Evolutionary conservation across 2,329 filamentous ascomycete species (phyloP), one percentile per base, ranked within the genome.

Genomic region (Ambrosiella beaveri): DNA sequence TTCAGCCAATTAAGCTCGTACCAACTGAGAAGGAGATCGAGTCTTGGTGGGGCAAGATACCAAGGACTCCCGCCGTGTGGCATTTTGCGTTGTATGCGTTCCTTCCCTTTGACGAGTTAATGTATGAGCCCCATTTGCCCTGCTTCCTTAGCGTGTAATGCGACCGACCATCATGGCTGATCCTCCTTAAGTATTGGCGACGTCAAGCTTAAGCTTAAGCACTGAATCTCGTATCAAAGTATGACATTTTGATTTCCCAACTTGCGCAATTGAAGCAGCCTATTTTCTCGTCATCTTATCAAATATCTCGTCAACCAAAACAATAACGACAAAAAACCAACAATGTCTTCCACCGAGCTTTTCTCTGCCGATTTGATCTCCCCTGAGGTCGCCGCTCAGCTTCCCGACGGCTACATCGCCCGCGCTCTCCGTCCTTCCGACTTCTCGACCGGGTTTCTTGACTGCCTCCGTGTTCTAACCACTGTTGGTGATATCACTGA

Each of bases 401-500:
- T 97, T 0, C 91, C 93, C 49, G 74, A 83, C 64, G 84, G 85
- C 65, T 97, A 97, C 75, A 80, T 76, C 36, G 79, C 95, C 66
- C 88, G 93, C 35, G 82, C 91, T 0, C 77, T 97, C 54, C 81
- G 84, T 65, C 80, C 80, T 64, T 78, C 77, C 65, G 93, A 98
- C 72, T 95, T 84, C 72, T 73, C 79, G 59, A 78, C 77, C 39
- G 89, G 89, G 62, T 96, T 95, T 70, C 82, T 98, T 64, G 88
- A 95, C 67, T 91, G 93, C 61, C 75, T 98, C 63, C 82, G 88
- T 51, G 89, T 96, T 41, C 76, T 98, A 65, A 97, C 93, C 1
- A 93, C 87, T 7, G 91, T 97, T 27, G 93, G 93, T 62, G 88
- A 96, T 61, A 84, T 96, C 64, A 78, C 76, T 53, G 78, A 86